Percentiles rank a stretch among this genome's conserved stretches.
Conservation (phyloP, 768 basidiomycete genomes). For the Suillus subalutaceus region DNA sequence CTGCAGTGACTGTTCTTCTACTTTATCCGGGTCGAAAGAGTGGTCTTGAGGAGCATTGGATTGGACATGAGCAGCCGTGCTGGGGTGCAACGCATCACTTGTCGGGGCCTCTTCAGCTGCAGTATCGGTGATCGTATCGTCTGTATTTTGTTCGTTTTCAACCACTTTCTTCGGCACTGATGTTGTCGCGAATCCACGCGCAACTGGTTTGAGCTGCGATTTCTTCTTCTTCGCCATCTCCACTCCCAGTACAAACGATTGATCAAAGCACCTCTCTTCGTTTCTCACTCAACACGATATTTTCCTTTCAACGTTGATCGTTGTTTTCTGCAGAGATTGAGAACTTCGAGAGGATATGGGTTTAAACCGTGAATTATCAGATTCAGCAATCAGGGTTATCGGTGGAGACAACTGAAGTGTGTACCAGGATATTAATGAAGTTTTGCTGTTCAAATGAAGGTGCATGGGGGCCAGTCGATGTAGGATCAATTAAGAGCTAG, state of each 20-base stretch:
- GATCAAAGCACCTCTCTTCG: background rate
- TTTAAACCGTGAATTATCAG: background rate
- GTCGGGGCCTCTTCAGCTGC: constrained; percentile 9
- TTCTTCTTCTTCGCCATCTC: constrained; percentile 86
- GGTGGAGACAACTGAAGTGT: background rate
- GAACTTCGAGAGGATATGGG: background rate
- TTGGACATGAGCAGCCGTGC: constrained; percentile 9
- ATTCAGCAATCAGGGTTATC: background rate
- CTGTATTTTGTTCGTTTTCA: constrained; percentile 23
- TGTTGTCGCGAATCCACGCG: constrained; percentile 79
- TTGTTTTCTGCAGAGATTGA: background rate
- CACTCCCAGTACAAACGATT: constrained; percentile 1
- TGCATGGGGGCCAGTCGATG: constrained; percentile 6
- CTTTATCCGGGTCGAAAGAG: constrained; percentile 40
- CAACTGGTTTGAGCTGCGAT: constrained; percentile 72
- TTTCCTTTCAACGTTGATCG: background rate
- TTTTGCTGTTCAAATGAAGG: constrained; percentile 7
- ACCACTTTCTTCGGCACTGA: constrained; percentile 79
- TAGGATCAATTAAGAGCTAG: constrained; percentile 6
- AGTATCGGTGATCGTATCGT: constrained; percentile 12
- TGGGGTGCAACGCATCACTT: constrained; percentile 4
- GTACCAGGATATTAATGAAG: constrained; percentile 4
- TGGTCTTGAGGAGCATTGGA: constrained; percentile 22
- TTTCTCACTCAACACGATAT: background rate
- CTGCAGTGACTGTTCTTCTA: constrained; percentile 65